Base-by-base conservation (phyloP, 768 basidiomycete species). In the Amanita jacksonii region DNA sequence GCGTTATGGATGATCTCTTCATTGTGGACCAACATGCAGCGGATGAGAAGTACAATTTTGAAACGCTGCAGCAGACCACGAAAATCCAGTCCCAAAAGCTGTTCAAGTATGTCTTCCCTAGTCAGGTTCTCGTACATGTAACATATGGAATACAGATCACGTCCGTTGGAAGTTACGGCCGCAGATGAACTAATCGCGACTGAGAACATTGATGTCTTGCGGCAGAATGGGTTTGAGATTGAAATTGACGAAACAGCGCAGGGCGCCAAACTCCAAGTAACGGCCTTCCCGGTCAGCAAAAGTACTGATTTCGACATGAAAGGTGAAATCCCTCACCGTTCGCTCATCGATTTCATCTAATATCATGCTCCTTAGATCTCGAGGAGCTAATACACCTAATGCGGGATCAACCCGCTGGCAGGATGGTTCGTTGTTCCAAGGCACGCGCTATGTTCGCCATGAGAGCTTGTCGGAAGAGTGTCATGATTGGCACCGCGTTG, bases 1-100 rank as follows among this genome's bases (percentile, higher is more conserved):
- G 30, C 9, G 30, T 30, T 23, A 67, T 78, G 64, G 93, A 98
- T 56, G 94, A 99, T 54, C 66, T 99, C 32, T 98, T 97, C 63
- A 91, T 99, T 49, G 75, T 98, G 13, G 94, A 98, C 54, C 94
- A 98, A 57, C 94, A 98, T 61, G 94, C 94, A 4, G 82, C 89
- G 4, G 96, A 99, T 61, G 96, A 98, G 63, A 98, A 98, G 66
- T 97, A 88, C 64, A 98, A 98, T 58, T 98, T 98, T 57, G 96
- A 98, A 68, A 85, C 77, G 1, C 64, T 98, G 46, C 94, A 98
- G 60, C 72, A 76, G 51, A 90, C 81, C n/a, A 97, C 93, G 8
- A 74, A 73, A 41, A 92, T 99, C 46, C 75, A 86, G 52, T 87
- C 85, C 2, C 94, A 98, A 54, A 78, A 68, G 48, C 67, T 98